These are phyloP conservation scores for Trichosporon sp. DNA, from an alignment of 1,284 basidiomycete species.

Conservation along the genomic window DNA sequence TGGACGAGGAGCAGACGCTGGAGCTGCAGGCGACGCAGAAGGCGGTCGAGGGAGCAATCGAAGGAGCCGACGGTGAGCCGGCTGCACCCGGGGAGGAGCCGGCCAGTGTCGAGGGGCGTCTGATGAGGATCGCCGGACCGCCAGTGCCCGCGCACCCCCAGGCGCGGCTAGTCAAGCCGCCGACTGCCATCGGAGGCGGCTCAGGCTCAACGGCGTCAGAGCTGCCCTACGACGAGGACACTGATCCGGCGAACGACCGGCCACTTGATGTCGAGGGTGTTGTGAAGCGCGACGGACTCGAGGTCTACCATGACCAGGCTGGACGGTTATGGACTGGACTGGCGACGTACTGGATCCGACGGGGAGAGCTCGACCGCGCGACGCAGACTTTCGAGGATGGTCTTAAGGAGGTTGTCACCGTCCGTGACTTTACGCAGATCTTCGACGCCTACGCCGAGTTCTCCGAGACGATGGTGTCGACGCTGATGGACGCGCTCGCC, in stretches of 20 bases:
- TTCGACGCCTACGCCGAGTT: constrained; percentile 98
- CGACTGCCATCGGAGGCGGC: constrained; percentile 26
- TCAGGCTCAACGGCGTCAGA: constrained; percentile 57
- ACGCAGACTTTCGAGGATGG: constrained; percentile 86
- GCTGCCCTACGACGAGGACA: constrained; percentile 72
- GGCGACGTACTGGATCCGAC: constrained; percentile 98
- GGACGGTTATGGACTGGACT: constrained; percentile 94
- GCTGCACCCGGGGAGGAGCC: constrained; percentile 49
- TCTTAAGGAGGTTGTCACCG: constrained; percentile 80
- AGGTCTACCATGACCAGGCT: constrained; percentile 91
- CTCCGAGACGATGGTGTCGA: constrained; percentile 84
- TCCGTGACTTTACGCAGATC: constrained; percentile 96
- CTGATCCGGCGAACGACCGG: constrained; percentile 71
- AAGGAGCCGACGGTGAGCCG: constrained; percentile 31
- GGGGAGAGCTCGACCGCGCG: constrained; percentile 88
- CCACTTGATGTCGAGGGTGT: constrained; percentile 85
- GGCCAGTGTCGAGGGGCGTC: constrained; percentile 64
- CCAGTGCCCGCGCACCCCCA: constrained; percentile 61
- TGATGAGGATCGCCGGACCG: constrained; percentile 75
- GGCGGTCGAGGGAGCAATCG: constrained; percentile 56
- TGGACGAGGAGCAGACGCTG: constrained; percentile 76
- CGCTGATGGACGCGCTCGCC: constrained; percentile 83
- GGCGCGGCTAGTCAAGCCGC: constrained; percentile 39
- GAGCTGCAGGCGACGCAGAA: constrained; percentile 53
- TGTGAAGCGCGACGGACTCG: constrained; percentile 80